Evolutionary conservation across 2,329 filamentous ascomycete genomes (phyloP).

Genomic region (Diaporthe sp.): DNA sequence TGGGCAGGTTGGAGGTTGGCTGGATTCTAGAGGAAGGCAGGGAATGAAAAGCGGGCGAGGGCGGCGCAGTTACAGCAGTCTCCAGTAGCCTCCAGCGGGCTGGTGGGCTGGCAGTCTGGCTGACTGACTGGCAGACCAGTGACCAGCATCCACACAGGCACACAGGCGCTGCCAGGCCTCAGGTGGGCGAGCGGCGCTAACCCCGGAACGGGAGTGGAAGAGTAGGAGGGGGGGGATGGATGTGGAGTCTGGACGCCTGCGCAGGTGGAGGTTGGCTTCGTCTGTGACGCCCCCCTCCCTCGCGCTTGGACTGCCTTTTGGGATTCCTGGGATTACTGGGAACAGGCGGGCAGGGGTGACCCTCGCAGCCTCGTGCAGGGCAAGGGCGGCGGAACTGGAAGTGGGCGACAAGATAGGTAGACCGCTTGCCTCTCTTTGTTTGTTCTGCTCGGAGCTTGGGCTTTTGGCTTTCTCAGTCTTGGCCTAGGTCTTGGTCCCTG

Average conservation of each 20-base stretch:
- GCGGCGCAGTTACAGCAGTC: conserved; percentile 23
- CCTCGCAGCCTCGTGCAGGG: conserved; percentile 20
- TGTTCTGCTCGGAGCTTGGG: background rate
- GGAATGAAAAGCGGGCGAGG: conserved; percentile 32
- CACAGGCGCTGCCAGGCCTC: background rate
- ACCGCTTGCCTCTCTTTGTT: conserved; percentile 10
- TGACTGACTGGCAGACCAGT: background rate
- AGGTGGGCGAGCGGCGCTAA: conserved; percentile 7
- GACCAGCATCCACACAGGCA: background rate
- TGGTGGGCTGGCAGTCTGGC: conserved; percentile 3
- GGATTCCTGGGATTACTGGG: conserved; percentile 8
- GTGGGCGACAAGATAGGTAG: background rate
- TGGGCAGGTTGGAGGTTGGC: conserved; percentile 23
- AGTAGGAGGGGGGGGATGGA: background rate
- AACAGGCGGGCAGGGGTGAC: background rate
- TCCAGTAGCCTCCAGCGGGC: conserved; percentile 7
- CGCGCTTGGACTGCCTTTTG: conserved; percentile 25
- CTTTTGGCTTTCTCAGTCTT: background rate
- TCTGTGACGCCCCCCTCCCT: conserved; percentile 32
- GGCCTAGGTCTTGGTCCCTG: conserved; percentile 12
- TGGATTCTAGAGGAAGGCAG: conserved; percentile 30
- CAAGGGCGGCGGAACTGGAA: background rate
- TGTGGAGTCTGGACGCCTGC: conserved; percentile 6
- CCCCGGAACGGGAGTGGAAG: conserved; percentile 3
- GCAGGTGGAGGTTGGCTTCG: conserved; percentile 23